Percentiles rank a stretch among this genome's conserved stretches.
These are phyloP conservation scores for Alternaria sp. DNA, from an alignment of 2,329 filamentous ascomycete species.

Conservation along the genomic window DNA sequence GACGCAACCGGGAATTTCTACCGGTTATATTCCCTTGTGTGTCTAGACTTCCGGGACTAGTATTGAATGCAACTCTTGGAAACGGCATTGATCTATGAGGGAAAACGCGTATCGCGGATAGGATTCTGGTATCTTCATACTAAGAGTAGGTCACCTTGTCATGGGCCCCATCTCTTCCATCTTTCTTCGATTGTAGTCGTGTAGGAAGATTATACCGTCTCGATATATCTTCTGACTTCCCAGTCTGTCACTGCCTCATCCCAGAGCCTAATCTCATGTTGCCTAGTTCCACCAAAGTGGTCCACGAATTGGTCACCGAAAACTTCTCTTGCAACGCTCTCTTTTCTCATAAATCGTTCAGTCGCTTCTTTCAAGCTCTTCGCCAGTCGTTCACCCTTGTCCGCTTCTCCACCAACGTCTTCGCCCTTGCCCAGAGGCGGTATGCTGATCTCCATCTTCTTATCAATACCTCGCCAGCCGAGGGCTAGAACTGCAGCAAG, in stretches of 20 bases:
- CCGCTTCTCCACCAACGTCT: slow-evolving; percentile 75
- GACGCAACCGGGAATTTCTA: not conserved
- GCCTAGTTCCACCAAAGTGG: slow-evolving; percentile 89
- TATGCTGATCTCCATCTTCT: slow-evolving; percentile 83
- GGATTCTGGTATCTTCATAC: not conserved
- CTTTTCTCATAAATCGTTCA: slow-evolving; percentile 75
- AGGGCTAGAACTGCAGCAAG: slow-evolving; percentile 86
- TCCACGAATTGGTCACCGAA: slow-evolving; percentile 97
- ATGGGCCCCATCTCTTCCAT: not conserved
- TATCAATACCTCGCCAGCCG: slow-evolving; percentile 90
- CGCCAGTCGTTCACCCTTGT: slow-evolving; percentile 79
- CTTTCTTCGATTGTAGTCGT: not conserved
- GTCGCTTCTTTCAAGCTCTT: slow-evolving; percentile 88
- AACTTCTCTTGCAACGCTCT: slow-evolving; percentile 89
- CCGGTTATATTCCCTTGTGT: not conserved
- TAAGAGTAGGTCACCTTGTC: not conserved
- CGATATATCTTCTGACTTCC: slow-evolving; percentile 65
- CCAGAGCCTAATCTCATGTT: slow-evolving; percentile 90
- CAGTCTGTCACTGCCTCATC: slow-evolving; percentile 98
- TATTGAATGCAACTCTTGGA: not conserved
- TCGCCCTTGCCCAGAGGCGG: slow-evolving; percentile 86
- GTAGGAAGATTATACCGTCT: slow-evolving; percentile 36
- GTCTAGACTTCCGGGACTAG: not conserved
- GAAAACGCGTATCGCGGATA: not conserved
- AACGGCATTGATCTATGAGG: not conserved